phyloP scores from a whole-genome alignment of 805 yeast species.

The Lipomyces yamadae region DNA sequence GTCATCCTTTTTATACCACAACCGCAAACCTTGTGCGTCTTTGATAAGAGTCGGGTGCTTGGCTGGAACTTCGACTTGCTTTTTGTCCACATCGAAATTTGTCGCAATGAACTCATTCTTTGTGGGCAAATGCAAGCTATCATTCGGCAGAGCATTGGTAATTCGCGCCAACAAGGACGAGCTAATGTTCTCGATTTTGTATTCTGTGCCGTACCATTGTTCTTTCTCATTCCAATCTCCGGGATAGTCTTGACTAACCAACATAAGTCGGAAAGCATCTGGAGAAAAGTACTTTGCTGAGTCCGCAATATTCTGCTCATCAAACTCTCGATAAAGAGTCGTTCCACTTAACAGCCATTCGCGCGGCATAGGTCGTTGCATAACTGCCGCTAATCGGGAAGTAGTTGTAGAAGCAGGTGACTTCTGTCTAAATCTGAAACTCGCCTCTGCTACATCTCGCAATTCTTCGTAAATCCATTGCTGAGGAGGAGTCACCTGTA shows the following conservation, averaged over 20 bases:
- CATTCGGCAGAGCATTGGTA: slow-evolving; percentile 42
- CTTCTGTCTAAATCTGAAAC: slow-evolving; percentile 83
- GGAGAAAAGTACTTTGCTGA: slow-evolving; percentile 58
- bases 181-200: slow-evolving; percentile 56
- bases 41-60: slow-evolving; percentile 67
- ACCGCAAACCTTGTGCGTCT: slow-evolving; percentile 55
- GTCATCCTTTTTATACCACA: slow-evolving; percentile 93
- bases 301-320: slow-evolving; percentile 57
- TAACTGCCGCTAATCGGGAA: slow-evolving; percentile 62
- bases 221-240: slow-evolving; percentile 58
- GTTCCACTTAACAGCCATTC: slow-evolving; percentile 61
- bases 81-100: slow-evolving; percentile 65
- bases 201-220: slow-evolving; percentile 91
- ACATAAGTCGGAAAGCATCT: slow-evolving; percentile 62
- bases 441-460: slow-evolving; percentile 65
- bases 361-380: slow-evolving; percentile 71
- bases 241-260: slow-evolving; percentile 59
- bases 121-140: slow-evolving; percentile 62
- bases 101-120: slow-evolving; percentile 84
- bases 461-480: slow-evolving; percentile 83
- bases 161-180: slow-evolving; percentile 48
- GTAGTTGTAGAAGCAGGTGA: slow-evolving; percentile 72
- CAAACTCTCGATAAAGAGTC: slow-evolving; percentile 61
- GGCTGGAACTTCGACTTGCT: slow-evolving; percentile 47
- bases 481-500: slow-evolving; percentile 64